Percentiles rank a stretch among this genome's conserved stretches.
These are phyloP conservation scores for Curvularia sp. DNA, from an alignment of 2,329 filamentous ascomycete species.

Conservation along the genomic window DNA sequence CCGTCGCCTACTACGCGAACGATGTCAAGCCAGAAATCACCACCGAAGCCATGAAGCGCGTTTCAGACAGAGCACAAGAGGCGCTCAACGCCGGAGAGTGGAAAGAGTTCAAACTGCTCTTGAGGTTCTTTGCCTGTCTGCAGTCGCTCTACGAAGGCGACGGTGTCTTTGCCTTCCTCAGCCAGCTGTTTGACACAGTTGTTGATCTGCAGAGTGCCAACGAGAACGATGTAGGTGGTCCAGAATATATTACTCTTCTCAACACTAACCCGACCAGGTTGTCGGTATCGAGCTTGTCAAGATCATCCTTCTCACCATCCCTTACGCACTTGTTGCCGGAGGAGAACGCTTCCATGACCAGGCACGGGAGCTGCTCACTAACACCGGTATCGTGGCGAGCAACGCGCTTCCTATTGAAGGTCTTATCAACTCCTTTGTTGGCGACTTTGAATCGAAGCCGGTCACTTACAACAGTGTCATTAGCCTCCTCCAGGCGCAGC, in stretches of 20 bases:
- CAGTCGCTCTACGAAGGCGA: slow-evolving; percentile 82
- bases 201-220: slow-evolving; percentile 91
- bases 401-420: slow-evolving; percentile 85
- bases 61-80: slow-evolving; percentile 68
- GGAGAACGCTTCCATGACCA: slow-evolving; percentile 62
- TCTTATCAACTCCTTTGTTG: slow-evolving; percentile 83
- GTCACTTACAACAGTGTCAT: slow-evolving; percentile 74
- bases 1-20: slow-evolving; percentile 81
- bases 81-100: slow-evolving; percentile 77
- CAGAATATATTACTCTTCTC: background rate
- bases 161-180: slow-evolving; percentile 82
- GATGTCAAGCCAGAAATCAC: slow-evolving; percentile 77
- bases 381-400: slow-evolving; percentile 92
- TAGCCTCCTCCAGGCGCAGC: slow-evolving; percentile 82
- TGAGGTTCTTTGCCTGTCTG: slow-evolving; percentile 88
- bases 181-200: slow-evolving; percentile 90
- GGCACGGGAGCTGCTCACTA: slow-evolving; percentile 81
- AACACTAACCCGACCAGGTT: slow-evolving; percentile 50
- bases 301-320: slow-evolving; percentile 92
- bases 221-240: slow-evolving; percentile 81
- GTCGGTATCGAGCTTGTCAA: slow-evolving; percentile 87
- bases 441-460: slow-evolving; percentile 67
- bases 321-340: slow-evolving; percentile 71
- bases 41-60: slow-evolving; percentile 70
- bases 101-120: slow-evolving; percentile 87